Conservation (phyloP, 768 basidiomycete species). For the Kwoniella sp. region DNA sequence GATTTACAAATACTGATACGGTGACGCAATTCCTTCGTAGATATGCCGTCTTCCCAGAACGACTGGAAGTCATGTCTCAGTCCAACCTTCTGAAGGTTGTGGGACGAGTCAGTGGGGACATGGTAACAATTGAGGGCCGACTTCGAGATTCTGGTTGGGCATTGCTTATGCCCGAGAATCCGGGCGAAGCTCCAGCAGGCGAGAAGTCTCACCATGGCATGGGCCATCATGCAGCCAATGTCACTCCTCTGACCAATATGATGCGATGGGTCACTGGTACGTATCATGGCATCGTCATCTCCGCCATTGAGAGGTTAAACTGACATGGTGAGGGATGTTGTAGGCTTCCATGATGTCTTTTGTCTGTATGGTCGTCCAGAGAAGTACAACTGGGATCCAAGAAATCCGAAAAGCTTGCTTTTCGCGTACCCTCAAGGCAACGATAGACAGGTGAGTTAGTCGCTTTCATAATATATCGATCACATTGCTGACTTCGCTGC, state of each 20-base stretch:
- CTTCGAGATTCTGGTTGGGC: constrained; percentile 72
- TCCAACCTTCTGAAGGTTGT: constrained; percentile 92
- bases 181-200: constrained; percentile 29
- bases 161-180: constrained; percentile 80
- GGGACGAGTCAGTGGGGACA: constrained; percentile 76
- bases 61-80: constrained; percentile 83
- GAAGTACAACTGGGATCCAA: constrained; percentile 84
- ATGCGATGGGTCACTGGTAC: constrained; percentile 84
- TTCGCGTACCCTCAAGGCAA: constrained; percentile 91
- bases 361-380: constrained; percentile 84
- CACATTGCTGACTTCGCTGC: not conserved
- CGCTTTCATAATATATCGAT: constrained; percentile 20
- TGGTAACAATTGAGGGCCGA: constrained; percentile 67
- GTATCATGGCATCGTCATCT: no score
- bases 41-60: constrained; percentile 89
- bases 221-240: constrained; percentile 6
- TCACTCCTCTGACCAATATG: constrained; percentile 74
- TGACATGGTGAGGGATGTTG: constrained; percentile 10
- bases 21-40: constrained; percentile 17
- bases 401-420: constrained; percentile 79
- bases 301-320: no score
- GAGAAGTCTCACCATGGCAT: constrained; percentile 8
- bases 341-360: constrained; percentile 83
- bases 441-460: constrained; percentile 70
- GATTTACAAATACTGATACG: no score